Base-by-base conservation (phyloP, 1,284 basidiomycete genomes). In the Dichomitus squalens region DNA sequence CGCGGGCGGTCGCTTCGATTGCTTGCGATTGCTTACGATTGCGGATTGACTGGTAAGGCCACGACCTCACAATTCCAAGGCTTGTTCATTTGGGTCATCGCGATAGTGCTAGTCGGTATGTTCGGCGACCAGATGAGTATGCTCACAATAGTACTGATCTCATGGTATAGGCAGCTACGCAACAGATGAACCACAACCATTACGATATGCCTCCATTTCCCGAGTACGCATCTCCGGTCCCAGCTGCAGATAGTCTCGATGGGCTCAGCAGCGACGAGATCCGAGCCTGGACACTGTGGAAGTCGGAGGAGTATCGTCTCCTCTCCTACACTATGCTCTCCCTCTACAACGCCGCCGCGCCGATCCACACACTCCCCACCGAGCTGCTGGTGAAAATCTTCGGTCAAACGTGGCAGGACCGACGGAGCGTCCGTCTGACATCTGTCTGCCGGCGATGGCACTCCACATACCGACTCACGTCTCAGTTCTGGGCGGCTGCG, bases 401-500 rank as follows among this genome's bases (percentile, higher is more conserved):
- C 23, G 27, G 29, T 14, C 14, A 38, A 2, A 35, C 20, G 6
- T 52, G 51, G 51, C 7, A 21, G 7, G 16, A 29, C 20, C 18
- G 31, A 31, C 18, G 9, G 5, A 44, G 51, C 23, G 4, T 36
- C 1, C 23, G 21, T 20, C 29, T 52, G 4, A 23, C 14, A 9
- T 41, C 43, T 20, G 51, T 52, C 21, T 52, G 51, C 31, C 40
- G 41, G 3, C 23, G 9, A 20, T 52, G 51, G 51, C 41, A 20
- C 11, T 14, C 20, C 3, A 31, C 35, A 3, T 27, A 36, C 5
- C 33, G 34, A 18, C 12, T 33, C 12, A 38, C 41, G 7, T n/a
- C 33, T 1, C 7, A 18, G 23, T 41, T 52, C 23, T 52, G 51
- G 51, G 23, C 23, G 4, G 51, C 25, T 14, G 51, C 41, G 1